Conservation (phyloP, 2,329 filamentous ascomycete genomes). For the Fonsecaea nubica region DNA sequence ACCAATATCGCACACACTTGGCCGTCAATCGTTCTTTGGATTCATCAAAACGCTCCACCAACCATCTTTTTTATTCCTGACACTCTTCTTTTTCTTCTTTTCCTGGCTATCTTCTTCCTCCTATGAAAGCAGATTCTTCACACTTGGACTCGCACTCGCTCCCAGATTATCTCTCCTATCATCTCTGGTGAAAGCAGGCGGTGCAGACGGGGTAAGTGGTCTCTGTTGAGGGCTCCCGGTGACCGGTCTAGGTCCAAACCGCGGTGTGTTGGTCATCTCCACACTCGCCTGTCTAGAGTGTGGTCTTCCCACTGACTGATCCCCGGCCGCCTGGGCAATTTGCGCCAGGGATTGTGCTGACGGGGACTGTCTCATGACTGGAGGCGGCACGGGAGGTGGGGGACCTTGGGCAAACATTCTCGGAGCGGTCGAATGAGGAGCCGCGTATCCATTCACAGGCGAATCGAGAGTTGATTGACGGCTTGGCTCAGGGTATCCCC, state of each 20-base stretch:
- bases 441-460: conserved; percentile 34
- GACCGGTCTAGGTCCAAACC: conserved; percentile 27
- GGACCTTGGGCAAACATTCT: conserved; percentile 26
- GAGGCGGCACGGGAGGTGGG: conserved; percentile 22
- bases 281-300: conserved; percentile 33
- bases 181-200: conserved; percentile 37
- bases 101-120: neutral
- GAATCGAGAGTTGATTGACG: conserved; percentile 27
- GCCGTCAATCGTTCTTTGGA: neutral
- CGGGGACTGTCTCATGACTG: conserved; percentile 27
- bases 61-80: neutral
- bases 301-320: conserved; percentile 22
- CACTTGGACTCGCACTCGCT: conserved; percentile 78
- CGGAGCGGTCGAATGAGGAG: conserved; percentile 20
- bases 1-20: neutral
- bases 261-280: conserved; percentile 29
- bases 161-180: conserved; percentile 54
- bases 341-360: conserved; percentile 33
- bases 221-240: conserved; percentile 31
- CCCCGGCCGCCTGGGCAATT: conserved; percentile 33
- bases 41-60: neutral
- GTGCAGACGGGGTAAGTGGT: conserved; percentile 32
- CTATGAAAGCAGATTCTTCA: conserved; percentile 75
- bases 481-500: conserved; percentile 30
- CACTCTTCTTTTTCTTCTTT: neutral